phyloP scores from a whole-genome alignment of 768 basidiomycete genomes.

The Chalciporus chontae region DNA sequence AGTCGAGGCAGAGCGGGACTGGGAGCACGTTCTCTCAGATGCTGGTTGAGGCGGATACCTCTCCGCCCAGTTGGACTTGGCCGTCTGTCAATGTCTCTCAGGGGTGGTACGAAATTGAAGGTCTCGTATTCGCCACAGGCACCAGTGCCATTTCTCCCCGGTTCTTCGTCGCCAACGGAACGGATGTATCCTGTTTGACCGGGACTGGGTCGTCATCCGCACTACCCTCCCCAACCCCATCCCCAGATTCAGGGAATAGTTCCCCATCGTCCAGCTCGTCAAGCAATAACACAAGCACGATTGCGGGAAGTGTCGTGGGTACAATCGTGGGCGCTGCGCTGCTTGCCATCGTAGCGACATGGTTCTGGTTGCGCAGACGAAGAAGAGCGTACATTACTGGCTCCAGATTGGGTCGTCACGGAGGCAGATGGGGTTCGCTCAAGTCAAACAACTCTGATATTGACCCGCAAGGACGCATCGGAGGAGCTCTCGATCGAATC shows the following conservation, averaged over 20 bases:
- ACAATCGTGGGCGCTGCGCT: slow-evolving; percentile 36
- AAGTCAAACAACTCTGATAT: slow-evolving; percentile 20
- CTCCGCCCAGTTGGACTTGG: slow-evolving; percentile 37
- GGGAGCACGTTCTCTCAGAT: slow-evolving; percentile 11
- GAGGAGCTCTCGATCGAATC: not conserved
- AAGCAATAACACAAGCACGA: slow-evolving; percentile 37
- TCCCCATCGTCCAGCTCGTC: slow-evolving; percentile 22
- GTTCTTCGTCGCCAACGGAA: slow-evolving; percentile 38
- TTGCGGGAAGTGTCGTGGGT: slow-evolving; percentile 53
- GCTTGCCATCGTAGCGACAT: slow-evolving; percentile 31
- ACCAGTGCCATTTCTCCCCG: slow-evolving; percentile 19
- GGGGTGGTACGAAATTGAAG: slow-evolving; percentile 46
- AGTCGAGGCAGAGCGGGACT: not conserved
- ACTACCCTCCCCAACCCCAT: slow-evolving; percentile 3
- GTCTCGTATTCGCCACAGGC: slow-evolving; percentile 4
- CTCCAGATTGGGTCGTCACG: slow-evolving; percentile 27
- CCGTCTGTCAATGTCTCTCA: slow-evolving; percentile 40
- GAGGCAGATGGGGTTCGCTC: slow-evolving; percentile 28
- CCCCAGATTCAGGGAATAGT: slow-evolving; percentile 9
- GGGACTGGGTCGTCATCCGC: not conserved
- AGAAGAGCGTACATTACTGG: slow-evolving; percentile 21
- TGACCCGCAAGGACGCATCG: not conserved
- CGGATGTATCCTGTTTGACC: slow-evolving; percentile 33
- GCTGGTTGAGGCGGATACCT: slow-evolving; percentile 30
- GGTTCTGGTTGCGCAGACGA: slow-evolving; percentile 26